Evolutionary conservation across 2,329 filamentous ascomycete species (phyloP), one percentile per base, ranked within the genome.

Genomic region (Truncatella angustata): DNA sequence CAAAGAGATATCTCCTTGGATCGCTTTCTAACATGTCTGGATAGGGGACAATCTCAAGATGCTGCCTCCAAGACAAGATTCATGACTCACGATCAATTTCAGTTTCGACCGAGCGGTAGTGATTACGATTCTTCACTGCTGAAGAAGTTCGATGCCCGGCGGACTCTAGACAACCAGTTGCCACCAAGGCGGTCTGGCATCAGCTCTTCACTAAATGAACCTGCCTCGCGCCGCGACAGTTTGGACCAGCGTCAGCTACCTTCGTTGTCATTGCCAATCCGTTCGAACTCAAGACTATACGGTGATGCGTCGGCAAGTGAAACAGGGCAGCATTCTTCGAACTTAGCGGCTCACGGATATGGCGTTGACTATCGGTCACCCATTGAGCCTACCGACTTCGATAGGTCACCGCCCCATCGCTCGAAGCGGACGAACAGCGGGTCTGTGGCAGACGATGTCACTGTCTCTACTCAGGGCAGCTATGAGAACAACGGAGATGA

Each of bases 401-500:
- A 82, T 35, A 70, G 72, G 39, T 79, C 78, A 10, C 76, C 77
- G 0, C 68, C 73, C 18, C 66, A 66, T 34, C 73, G 77, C 42
- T 67, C 70, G 5, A 70, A 70, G 54, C 72, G 79, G 50, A 78
- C 75, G 28, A 79, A 81, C 54, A 81, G 79, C 51, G 68, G 70
- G 11, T 66, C 66, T 0, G 51, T 67, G 1, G 59, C 65, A 0
- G 79, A 82, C 45, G 79, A 79, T 51, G 71, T 70, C 12, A 73
- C 72, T 1, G 57, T 67, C 23, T 75, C 74, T 2, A 73, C 68
- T 9, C 73, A 75, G 40, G 71, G 72, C 7, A 73, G 70, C 55
- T 76, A 74, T 52, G 75, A 77, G 1, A 70, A 74, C 16, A 76
- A 79, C n/a, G 71, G 75, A 21, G 79, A 81, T 9, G 79, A 81